Base-by-base conservation (phyloP, 768 basidiomycete species). In the Thelephora aurantiotincta region DNA sequence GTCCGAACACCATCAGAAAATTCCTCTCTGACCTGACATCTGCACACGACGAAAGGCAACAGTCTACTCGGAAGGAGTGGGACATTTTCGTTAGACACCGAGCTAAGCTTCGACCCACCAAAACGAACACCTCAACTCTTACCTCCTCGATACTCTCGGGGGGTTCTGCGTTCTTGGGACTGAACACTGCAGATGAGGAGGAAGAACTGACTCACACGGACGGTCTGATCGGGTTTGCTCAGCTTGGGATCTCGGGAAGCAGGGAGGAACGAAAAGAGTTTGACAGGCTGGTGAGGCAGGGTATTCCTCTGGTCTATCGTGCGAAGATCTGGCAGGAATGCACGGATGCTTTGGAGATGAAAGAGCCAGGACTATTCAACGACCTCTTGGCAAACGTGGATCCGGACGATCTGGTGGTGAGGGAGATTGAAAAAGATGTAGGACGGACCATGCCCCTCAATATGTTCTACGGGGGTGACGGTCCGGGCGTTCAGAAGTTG, bases 381-480 rank as follows among this genome's bases (percentile, higher is more conserved):
- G 94, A 97, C 58, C 62, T 97, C 49, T 67, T 96, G n/a, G 73
- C 68, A 5, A 69, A 73, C 52, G 63, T 58, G 9, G 63, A 70
- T 23, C 69, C 63, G 1, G 61, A 65, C 22, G 75, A 65, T 35
- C 61, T 71, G 26, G 80, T 82, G 12, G 63, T 67, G 46, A 69
- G 64, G 36, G 96, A 99, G 65, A 98, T 99, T 50, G 96, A 97
- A 68, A 97, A 98, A 65, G 94, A 98, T 57, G 84, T 91, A 0
- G 81, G 84, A 51, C 64, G 84, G 71, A 87, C 92, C 56, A 83
- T 94, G 84, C 92, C 93, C 0, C 65, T 90, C 38, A 96, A 96
- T 57, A 75, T 98, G 26, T 98, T 96, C 69, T 99, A 97, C 66
- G 96, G 91, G 0, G 91, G 94, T 0, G 92, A 96, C 62, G 96